Base-by-base conservation (phyloP, 176 grass and related monocot species). In the Zizania latifolia region DNA sequence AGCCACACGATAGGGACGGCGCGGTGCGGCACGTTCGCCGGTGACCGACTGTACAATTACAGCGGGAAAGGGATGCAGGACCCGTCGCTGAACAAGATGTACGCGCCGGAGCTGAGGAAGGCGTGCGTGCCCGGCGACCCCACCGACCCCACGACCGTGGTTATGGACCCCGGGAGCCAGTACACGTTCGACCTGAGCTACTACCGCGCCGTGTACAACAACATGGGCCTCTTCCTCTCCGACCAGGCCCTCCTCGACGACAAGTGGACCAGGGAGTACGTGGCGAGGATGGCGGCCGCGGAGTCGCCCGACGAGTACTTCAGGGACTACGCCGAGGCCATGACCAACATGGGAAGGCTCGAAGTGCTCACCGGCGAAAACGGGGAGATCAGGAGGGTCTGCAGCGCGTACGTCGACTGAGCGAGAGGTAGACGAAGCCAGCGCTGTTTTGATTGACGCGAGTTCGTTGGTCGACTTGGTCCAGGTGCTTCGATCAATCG, bases 271-370 rank as follows among this genome's bases (percentile, higher is more conserved):
- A 62, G 30, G 3, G 73, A 34, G 0, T 90, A 90, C 80, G 87
- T 90, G 50, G 74, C 15, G 74, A 66, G 63, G 59, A 90, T 90
- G 87, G 82, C 84, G 9, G 22, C 37, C 48, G 73, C 60, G 10
- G 56, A 34, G 63, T 86, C 87, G n/a, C 15, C 67, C n/a, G 64
- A 86, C 22, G 57, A 90, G 65, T 90, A 69, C 78, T 90, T 82
- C 72, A 0, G 0, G 0, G 83, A 90, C 87, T 90, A 78, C 72
- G 87, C 65, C 2, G 16, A 4, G 35, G 82, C 87, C 78, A 90
- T 90, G 74, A 86, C 65, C 66, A 85, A 90, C 72, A 81, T 90
- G 78, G 87, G 67, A 23, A 21, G 87, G 74, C 69, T 90, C 71
- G 68, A 86, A 58, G 87, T 90, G 74, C 78, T 90, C 75, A 90